Conservation (phyloP, 1,284 basidiomycete genomes). For the Apiotrichum mycotoxinovorans region DNA sequence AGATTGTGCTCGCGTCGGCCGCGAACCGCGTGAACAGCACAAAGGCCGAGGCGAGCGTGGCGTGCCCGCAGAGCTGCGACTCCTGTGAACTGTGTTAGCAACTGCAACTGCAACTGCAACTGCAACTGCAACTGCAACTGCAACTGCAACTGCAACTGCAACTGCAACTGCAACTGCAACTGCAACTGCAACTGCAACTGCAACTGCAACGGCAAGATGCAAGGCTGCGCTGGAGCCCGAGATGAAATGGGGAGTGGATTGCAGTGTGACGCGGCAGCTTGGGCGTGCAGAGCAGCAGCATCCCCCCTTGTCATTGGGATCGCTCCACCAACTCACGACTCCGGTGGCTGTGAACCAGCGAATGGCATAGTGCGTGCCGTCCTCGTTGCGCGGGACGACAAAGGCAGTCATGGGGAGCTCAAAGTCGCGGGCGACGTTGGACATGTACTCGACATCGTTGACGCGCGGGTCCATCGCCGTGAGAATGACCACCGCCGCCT, state of each 20-base stretch:
- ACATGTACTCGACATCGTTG: conserved; percentile 27
- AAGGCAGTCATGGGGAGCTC: conserved; percentile 36
- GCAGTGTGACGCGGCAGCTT: no score
- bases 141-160: no score
- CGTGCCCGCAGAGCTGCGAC: conserved; percentile 38
- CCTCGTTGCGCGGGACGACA: conserved; percentile 11
- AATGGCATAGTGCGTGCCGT: conserved; percentile 9
- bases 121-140: no score
- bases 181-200: no score
- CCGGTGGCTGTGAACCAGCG: conserved; percentile 36
- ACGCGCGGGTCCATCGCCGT: conserved; percentile 17
- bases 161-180: no score
- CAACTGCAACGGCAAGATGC: no score
- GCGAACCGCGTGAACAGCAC: conserved; percentile 18
- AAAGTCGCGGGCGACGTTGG: conserved; percentile 29
- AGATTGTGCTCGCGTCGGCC: conserved; percentile 13
- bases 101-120: no score
- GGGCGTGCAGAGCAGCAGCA: no score
- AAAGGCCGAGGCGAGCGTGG: conserved; percentile 29
- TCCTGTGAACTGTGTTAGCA: conserved; percentile 24
- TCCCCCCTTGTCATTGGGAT: no score
- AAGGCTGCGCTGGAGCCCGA: no score
- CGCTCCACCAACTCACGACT: conserved; percentile 29
- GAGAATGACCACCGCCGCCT: conserved; percentile 40
- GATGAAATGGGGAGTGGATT: no score